phyloP scores from a whole-genome alignment of 768 basidiomycete genomes.

The Lactarius trivialis region DNA sequence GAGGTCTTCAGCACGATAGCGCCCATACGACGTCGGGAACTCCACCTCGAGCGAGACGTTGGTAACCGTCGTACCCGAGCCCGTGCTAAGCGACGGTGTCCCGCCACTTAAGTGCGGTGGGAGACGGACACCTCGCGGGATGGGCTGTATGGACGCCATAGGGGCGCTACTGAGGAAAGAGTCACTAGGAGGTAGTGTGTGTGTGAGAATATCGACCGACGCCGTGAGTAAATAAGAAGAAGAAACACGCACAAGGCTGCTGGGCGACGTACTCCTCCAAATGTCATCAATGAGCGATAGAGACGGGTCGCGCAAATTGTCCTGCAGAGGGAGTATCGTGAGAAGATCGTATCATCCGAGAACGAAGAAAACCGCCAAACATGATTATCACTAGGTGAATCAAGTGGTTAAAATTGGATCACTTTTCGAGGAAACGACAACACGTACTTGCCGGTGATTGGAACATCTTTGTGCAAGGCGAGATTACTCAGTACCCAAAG shows the following conservation, averaged over 20 bases:
- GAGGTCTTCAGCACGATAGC: slow-evolving; percentile 5
- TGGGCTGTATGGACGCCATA: background rate
- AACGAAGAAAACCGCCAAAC: background rate
- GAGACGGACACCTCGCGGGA: background rate
- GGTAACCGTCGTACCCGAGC: background rate
- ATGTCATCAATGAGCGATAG: background rate
- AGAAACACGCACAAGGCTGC: background rate
- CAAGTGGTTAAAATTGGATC: background rate
- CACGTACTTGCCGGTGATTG: slow-evolving; percentile 3
- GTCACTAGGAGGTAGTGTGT: background rate
- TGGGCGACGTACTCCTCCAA: background rate
- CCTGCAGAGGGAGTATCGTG: background rate
- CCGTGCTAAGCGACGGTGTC: background rate
- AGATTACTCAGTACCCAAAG: background rate
- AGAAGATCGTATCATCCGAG: background rate
- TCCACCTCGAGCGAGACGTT: slow-evolving; percentile 4
- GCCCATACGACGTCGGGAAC: slow-evolving; percentile 10
- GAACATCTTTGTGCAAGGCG: background rate
- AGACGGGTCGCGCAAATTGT: slow-evolving; percentile 8
- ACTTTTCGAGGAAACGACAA: background rate
- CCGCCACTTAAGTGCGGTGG: background rate
- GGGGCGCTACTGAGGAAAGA: background rate
- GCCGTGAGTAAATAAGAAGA: background rate
- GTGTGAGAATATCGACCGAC: background rate
- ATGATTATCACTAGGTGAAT: background rate